phyloP scores from a whole-genome alignment of 1,284 basidiomycete genomes.

The Cryptococcus sp. region DNA sequence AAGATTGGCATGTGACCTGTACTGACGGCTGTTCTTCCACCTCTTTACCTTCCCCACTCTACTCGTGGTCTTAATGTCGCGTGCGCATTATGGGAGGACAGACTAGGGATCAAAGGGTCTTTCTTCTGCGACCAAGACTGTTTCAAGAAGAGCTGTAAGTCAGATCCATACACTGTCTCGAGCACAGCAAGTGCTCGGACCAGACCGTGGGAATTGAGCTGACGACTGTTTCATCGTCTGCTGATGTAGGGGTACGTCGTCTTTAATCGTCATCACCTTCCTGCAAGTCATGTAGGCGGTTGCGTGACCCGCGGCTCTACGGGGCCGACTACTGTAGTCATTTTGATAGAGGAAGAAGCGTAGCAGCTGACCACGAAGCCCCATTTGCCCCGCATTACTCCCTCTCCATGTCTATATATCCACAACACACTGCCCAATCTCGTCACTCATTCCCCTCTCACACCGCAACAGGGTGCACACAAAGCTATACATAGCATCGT shows the following conservation, averaged over 20 bases:
- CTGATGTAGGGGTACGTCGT: constrained; percentile 30
- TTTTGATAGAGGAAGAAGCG: background rate
- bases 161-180: background rate
- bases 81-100: constrained; percentile 10
- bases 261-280: background rate
- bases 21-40: background rate
- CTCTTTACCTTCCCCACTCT: background rate
- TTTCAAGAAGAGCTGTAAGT: constrained; percentile 55
- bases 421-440: too few species aligned
- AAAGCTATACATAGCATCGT: constrained; percentile 52
- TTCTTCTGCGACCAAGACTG: constrained; percentile 56
- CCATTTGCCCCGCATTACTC: too few species aligned
- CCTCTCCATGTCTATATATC: too few species aligned
- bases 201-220: background rate
- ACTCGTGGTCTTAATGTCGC: background rate
- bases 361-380: constrained; percentile 1
- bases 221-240: background rate
- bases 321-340: background rate
- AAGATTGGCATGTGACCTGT: background rate
- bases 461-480: constrained; percentile 35
- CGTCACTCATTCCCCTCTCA: background rate
- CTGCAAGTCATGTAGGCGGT: background rate
- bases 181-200: too few species aligned
- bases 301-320: too few species aligned
- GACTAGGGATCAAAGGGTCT: constrained; percentile 52